Conservation (phyloP, 1,284 basidiomycete species). For the Puccinia polysora region DNA sequence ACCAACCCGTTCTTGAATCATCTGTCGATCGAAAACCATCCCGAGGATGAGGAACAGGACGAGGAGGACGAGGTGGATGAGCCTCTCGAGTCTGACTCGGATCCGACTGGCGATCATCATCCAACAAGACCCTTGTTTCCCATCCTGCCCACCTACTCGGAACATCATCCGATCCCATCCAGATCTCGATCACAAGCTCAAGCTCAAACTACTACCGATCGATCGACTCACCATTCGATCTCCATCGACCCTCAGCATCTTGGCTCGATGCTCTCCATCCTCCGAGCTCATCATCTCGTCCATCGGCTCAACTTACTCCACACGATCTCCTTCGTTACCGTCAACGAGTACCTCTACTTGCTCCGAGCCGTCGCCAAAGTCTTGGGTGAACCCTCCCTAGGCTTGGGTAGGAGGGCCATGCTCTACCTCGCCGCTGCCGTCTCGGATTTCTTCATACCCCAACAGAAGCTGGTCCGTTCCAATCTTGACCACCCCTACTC, state of each 20-base stretch:
- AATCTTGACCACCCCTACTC: too few relatives aligned
- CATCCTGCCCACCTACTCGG: background rate
- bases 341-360: constrained; percentile 94
- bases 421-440: constrained; percentile 98
- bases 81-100: too few relatives aligned
- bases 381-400: constrained; percentile 51
- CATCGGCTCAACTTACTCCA: constrained; percentile 69
- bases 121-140: too few relatives aligned
- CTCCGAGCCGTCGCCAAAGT: constrained; percentile 68
- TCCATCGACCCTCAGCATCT: constrained; percentile 60
- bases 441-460: constrained; percentile 92
- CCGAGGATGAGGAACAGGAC: too few relatives aligned
- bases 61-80: too few relatives aligned
- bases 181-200: too few relatives aligned
- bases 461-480: constrained; percentile 71
- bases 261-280: constrained; percentile 65
- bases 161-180: too few relatives aligned
- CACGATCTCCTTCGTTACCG: constrained; percentile 83
- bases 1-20: constrained; percentile 97
- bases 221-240: background rate
- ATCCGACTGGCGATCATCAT: too few relatives aligned
- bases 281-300: constrained; percentile 75
- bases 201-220: too few relatives aligned
- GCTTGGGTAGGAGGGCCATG: constrained; percentile 68
- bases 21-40: too few relatives aligned